Base-by-base conservation (phyloP, 208 protist genomes). In the Leishmania tropica region DNA sequence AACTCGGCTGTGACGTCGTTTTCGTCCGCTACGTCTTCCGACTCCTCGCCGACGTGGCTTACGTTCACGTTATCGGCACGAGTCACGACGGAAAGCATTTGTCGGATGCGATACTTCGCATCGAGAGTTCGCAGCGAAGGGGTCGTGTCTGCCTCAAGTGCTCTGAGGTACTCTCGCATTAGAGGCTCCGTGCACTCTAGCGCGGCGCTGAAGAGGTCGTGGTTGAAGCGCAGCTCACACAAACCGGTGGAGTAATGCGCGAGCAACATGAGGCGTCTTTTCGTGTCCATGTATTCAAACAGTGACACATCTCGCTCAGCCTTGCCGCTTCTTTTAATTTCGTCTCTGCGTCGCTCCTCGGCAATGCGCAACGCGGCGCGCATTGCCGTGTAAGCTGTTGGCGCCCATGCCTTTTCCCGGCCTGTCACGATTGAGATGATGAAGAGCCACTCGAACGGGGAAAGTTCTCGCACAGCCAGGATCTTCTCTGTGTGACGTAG, bases 381-480 rank as follows among this genome's bases (percentile, higher is more conserved):
- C 54, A 83, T 21, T 1, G 79, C 75, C 21, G 56, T 31, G 15
- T 64, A 65, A 60, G 51, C 60, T 21, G 68, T 54, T 5, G 15
- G 48, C 6, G 75, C 58, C 85, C 85, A 88, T 1, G 51, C 19
- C 40, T 45, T 31, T 58, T 81, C 79, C 3, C 17, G n/a, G 3
- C 71, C 67, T 3, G 71, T 58, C 28, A 64, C 40, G n/a, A 78
- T 31, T 0, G 37, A n/a, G 3, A 81, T 54, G 15, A 88, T 65
- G 58, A 85, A 84, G 17, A 70, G 7, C 82, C 73, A 86, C 76
- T 88, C 85, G 17, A 4, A 40, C 4, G 53, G 0, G 17, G 37
- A 40, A 5, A 86, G 56, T 68, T 2, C 24, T 3, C 85, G 78
- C 11, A 48, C 62, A 1, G 82, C 60, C 17, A 76, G 21, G 17